Evolutionary conservation across 106 monocot species (phyloP), one percentile per base, ranked within the genome.

Genomic region (Dendrobium catenatum): DNA sequence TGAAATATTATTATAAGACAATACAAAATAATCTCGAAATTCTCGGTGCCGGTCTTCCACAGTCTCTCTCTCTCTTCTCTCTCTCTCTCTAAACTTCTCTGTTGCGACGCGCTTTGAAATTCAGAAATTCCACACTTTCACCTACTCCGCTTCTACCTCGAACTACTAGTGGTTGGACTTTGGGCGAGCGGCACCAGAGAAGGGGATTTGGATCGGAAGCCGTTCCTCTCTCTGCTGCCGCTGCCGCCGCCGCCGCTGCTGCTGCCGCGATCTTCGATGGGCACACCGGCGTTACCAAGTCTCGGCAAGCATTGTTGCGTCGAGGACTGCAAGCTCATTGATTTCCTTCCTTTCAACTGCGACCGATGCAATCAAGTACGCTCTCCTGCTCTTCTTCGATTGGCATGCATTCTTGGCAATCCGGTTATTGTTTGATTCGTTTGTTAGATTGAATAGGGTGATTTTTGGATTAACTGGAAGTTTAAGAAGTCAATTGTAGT

Each of bases 281-380:
- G 77, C 10, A 48, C 77, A 4, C n/a, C 20, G 47, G 51, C 42
- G 42, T 42, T 73, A 19, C 6, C 42, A 29, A 19, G 19, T 73
- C 73, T 42, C 42, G 73, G 42, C 2, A 48, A 16, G 43, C 77
- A 77, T 55, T 77, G 77, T 51, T 4, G 77, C 77, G 77, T 54
- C 77, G 77, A 77, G 2, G 54, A 47, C 18, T 77, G 77, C 77
- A 77, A 54, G 26, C 77, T 77, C 51, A 26, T 54, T 8, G 77
- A 77, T 51, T 77, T 77, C 51, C 27, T 77, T 6, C 77, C 77
- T 22, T 77, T 77, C 48, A 77, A 47, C 54, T 77, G 77, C 31
- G 77, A 77, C 17, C 27, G 77, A 51, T 77, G 77, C 77, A 54
- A 77, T 16, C 47, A 77, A 17, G 77, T 54, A 54, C 2, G 73